Percentiles rank a stretch among this genome's conserved stretches.
These are phyloP conservation scores for Saraca asoca DNA, from an alignment of 331 rosid species.

Conservation along the genomic window DNA sequence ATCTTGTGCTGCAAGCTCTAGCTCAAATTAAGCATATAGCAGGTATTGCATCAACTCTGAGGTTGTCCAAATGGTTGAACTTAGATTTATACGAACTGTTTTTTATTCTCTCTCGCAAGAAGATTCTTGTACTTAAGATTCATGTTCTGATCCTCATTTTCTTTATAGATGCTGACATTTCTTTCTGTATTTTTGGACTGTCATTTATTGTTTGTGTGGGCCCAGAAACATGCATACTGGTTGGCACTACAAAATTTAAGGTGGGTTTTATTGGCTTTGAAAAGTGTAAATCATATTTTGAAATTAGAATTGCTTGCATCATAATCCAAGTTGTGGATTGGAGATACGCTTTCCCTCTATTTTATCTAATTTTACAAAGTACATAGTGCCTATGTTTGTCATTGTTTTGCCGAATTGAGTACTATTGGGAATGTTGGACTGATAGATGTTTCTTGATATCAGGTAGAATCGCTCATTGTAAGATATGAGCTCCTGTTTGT, in stretches of 20 bases:
- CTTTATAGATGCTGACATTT: constrained; percentile 1
- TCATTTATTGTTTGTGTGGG: not conserved
- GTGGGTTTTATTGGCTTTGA: constrained; percentile 10
- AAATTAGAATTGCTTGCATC: not conserved
- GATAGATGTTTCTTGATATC: constrained; percentile 35
- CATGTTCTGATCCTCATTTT: constrained; percentile 4
- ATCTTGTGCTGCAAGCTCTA: constrained; percentile 71
- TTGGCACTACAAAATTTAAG: not conserved
- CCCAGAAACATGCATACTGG: not conserved
- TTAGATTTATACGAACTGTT: constrained; percentile 2
- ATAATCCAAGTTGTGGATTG: too few relatives aligned
- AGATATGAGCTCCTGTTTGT: constrained; percentile 39
- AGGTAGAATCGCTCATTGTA: constrained; percentile 46
- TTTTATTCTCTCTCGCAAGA: constrained; percentile 10
- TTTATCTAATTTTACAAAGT: not conserved
- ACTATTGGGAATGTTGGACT: constrained; percentile 7
- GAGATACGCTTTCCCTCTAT: not conserved
- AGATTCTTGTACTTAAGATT: not conserved
- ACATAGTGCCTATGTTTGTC: not conserved
- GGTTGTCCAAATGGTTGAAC: constrained; percentile 46
- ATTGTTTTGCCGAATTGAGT: constrained; percentile 21
- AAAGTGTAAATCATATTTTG: constrained; percentile 12
- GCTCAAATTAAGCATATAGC: constrained; percentile 60
- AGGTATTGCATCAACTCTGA: constrained; percentile 39
- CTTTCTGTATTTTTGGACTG: not conserved